Conservation (phyloP, 345 rosid genomes). For the Cardamine occulta region DNA sequence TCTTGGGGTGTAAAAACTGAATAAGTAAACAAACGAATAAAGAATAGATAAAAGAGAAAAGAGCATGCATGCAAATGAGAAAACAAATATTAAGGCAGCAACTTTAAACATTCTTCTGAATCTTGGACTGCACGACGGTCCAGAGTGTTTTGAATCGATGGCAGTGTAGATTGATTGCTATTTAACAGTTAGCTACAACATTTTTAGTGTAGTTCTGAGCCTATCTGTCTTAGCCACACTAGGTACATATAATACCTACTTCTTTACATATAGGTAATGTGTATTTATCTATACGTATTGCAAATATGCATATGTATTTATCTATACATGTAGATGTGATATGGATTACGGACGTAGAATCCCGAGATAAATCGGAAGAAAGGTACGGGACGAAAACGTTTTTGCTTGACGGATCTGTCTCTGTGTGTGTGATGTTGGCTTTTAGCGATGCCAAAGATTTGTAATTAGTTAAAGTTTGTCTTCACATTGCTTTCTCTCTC, state of each 20-base stretch:
- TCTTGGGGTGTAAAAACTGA: neutral
- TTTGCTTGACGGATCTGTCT: conserved; percentile 43
- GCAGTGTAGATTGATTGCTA: conserved; percentile 44
- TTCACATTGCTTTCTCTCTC: conserved; percentile 32
- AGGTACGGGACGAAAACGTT: conserved; percentile 44
- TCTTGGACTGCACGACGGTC: conserved; percentile 41
- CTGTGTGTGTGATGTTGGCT: conserved; percentile 38
- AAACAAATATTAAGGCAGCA: conserved; percentile 25
- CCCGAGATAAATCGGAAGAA: conserved; percentile 47
- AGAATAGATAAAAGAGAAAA: neutral
- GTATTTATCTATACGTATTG: conserved; percentile 16
- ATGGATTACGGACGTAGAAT: conserved; percentile 44
- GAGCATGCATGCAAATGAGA: conserved; percentile 32
- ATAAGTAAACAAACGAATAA: neutral
- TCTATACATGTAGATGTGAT: conserved; percentile 19
- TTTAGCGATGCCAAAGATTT: conserved; percentile 36
- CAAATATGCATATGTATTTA: conserved; percentile 5
- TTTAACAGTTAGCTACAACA: conserved; percentile 41
- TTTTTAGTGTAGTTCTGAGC: conserved; percentile 50
- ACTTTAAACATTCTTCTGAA: conserved; percentile 45
- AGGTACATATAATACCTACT: conserved; percentile 39
- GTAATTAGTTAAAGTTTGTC: conserved; percentile 34
- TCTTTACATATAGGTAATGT: conserved; percentile 14
- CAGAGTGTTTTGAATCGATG: conserved; percentile 37
- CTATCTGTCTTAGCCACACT: conserved; percentile 34